Evolutionary conservation across 2,329 filamentous ascomycete species (phyloP).

Genomic region (Pestalotiopsis sp.): DNA sequence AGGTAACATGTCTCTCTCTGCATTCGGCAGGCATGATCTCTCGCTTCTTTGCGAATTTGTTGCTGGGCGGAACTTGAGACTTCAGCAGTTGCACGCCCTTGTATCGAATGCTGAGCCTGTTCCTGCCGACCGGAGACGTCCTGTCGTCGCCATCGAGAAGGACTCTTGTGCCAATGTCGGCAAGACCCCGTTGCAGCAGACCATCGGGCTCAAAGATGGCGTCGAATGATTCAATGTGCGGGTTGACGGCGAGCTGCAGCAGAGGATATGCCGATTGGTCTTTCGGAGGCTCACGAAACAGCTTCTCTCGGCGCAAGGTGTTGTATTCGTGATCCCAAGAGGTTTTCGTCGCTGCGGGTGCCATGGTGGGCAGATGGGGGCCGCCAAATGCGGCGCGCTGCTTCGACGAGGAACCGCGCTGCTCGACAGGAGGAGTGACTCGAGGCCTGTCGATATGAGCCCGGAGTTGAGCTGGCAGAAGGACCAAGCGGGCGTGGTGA

Average conservation of each 20-base stretch:
- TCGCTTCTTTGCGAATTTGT: conserved; percentile 82
- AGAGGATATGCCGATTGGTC: conserved; percentile 87
- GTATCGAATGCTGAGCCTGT: conserved; percentile 75
- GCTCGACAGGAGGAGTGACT: not conserved
- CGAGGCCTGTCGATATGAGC: not conserved
- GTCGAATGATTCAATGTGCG: conserved; percentile 96
- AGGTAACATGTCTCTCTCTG: conserved; percentile 89
- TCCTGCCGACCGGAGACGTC: conserved; percentile 59
- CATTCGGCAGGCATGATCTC: conserved; percentile 91
- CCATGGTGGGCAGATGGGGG: conserved; percentile 42
- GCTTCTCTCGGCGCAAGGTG: conserved; percentile 79
- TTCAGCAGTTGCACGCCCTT: conserved; percentile 83
- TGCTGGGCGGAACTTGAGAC: conserved; percentile 73
- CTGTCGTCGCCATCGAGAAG: conserved; percentile 81
- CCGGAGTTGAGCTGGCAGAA: not conserved
- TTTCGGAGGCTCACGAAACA: conserved; percentile 85
- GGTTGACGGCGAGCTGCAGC: conserved; percentile 80
- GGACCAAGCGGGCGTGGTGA: not conserved
- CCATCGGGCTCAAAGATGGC: conserved; percentile 76
- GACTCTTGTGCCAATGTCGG: conserved; percentile 86
- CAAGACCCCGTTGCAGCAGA: conserved; percentile 70
- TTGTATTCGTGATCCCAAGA: conserved; percentile 86
- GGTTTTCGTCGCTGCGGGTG: conserved; percentile 59
- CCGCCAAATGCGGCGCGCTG: not conserved
- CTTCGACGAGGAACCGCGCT: not conserved